These are phyloP conservation scores for Aureobasidium subglaciale DNA, from an alignment of 2,329 filamentous ascomycete genomes.

Conservation along the genomic window DNA sequence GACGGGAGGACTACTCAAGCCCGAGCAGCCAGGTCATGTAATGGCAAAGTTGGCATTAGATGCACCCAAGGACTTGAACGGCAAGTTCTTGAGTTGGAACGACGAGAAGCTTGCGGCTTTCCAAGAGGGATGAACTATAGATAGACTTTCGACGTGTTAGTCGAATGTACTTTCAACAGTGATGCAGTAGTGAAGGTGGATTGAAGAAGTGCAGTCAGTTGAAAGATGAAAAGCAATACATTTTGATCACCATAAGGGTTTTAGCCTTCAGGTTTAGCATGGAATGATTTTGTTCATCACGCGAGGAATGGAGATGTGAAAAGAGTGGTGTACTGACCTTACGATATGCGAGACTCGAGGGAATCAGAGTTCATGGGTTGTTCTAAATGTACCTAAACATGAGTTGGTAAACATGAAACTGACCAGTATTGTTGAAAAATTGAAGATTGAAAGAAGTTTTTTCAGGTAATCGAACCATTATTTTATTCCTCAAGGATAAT, in stretches of 20 bases:
- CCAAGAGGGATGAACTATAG: slow-evolving; percentile 33
- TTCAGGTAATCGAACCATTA: slow-evolving; percentile 44
- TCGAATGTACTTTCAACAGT: background rate
- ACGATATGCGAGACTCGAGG: background rate
- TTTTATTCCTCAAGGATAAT: slow-evolving; percentile 37
- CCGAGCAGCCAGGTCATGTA: slow-evolving; percentile 78
- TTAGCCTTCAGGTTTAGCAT: slow-evolving; percentile 68
- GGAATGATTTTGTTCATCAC: slow-evolving; percentile 66
- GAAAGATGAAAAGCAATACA: slow-evolving; percentile 79
- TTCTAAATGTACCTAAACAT: slow-evolving; percentile 1
- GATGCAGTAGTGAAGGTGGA: background rate
- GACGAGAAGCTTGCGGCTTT: slow-evolving; percentile 48
- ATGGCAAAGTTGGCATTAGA: slow-evolving; percentile 70
- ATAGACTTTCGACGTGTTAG: slow-evolving; percentile 8
- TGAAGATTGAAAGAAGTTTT: slow-evolving; percentile 13
- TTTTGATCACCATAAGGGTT: slow-evolving; percentile 57
- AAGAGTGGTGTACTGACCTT: background rate
- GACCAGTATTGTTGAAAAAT: background rate
- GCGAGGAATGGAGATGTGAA: background rate
- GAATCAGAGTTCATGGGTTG: background rate
- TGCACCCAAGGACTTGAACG: slow-evolving; percentile 61
- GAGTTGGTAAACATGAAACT: slow-evolving; percentile 9
- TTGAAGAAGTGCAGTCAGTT: slow-evolving; percentile 48
- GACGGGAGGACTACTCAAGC: slow-evolving; percentile 64
- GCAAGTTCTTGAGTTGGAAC: slow-evolving; percentile 62